Evolutionary conservation across 2,329 filamentous ascomycete species (phyloP), one percentile per base, ranked within the genome.

Genomic region (Sarocladium strictum): DNA sequence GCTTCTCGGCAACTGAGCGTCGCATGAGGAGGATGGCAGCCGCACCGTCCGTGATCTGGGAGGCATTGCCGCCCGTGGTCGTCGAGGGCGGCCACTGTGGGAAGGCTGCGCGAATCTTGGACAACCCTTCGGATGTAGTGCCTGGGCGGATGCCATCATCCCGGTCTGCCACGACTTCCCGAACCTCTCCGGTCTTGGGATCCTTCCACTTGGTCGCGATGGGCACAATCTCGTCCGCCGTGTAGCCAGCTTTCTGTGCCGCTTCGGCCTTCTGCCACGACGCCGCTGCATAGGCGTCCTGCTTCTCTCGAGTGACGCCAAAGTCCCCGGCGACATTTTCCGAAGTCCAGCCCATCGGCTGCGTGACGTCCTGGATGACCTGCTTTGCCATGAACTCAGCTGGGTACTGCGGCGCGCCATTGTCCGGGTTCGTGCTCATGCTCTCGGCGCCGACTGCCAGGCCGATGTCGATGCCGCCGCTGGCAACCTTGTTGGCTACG

Each of bases 281-380:
- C 67, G 87, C 84, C 0, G 81, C 81, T 0, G 86, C 85, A 67
- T 80, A 90, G 53, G 75, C 72, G 67, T 90, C 86, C 66, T 89
- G 86, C 65, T 67, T 68, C 66, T 87, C 83, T 57, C 86, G 77
- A 1, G 79, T 69, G 67, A 90, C 86, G 64, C 83, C 77, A 70
- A 90, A 90, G 69, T 89, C 86, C 21, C 80, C 80, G 55, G 81
- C 86, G 17, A 90, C 84, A 62, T 89, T 89, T 71, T 90, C 86
- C 1, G 82, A 86, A 0, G 86, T 90, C 72, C 89, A 85, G 3
- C 86, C 86, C 86, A 90, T 90, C 54, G 86, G 84, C 72, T 86
- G 81, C 76, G 85, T 66, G 58, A 89, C 76, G 60, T 86, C 82
- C 37, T 80, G 76, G 62, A 80, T 76, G 72, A 88, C 87, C 1